phyloP scores from a whole-genome alignment of 257 asterid species.

The Buddleja alternifolia region DNA sequence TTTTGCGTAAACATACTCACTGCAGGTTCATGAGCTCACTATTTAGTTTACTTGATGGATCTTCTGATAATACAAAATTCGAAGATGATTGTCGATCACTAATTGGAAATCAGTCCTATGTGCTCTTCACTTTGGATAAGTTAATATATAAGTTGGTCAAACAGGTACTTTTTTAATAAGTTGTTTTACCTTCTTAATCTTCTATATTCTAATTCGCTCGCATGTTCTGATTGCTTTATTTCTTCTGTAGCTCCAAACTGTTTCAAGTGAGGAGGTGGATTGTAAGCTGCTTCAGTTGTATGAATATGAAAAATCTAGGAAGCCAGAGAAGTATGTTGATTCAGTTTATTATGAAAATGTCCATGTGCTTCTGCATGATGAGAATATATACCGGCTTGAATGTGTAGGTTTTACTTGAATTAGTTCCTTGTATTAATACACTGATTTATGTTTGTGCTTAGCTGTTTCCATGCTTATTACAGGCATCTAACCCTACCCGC shows the following conservation, averaged over 20 bases:
- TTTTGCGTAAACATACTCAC: conserved; percentile 21
- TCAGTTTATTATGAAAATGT: conserved; percentile 60
- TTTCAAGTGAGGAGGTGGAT: conserved; percentile 55
- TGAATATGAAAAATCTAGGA: conserved; percentile 51
- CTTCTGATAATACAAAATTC: conserved; percentile 82
- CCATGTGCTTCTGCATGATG: conserved; percentile 57
- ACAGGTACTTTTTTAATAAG: conserved; percentile 53
- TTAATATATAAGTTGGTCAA: conserved; percentile 88
- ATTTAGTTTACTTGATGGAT: conserved; percentile 92
- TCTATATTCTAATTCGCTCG: background rate
- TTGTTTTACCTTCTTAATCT: background rate
- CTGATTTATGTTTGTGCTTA: conserved; percentile 30
- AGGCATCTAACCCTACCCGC: conserved; percentile 71
- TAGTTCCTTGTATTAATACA: background rate
- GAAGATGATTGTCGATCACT: conserved; percentile 96
- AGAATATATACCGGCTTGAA: conserved; percentile 65
- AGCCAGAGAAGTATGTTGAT: conserved; percentile 52
- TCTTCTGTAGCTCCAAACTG: conserved; percentile 55
- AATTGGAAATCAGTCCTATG: conserved; percentile 91
- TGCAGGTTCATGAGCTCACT: conserved; percentile 87
- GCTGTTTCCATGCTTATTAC: conserved; percentile 39
- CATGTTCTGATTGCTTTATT: conserved; percentile 22
- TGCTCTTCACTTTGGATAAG: conserved; percentile 93
- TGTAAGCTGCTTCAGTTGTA: conserved; percentile 54
- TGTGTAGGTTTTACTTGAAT: conserved; percentile 59